Evolutionary conservation across 2,329 filamentous ascomycete genomes (phyloP), one percentile per base, ranked within the genome.

Genomic region (Fusarium fracticaudum): DNA sequence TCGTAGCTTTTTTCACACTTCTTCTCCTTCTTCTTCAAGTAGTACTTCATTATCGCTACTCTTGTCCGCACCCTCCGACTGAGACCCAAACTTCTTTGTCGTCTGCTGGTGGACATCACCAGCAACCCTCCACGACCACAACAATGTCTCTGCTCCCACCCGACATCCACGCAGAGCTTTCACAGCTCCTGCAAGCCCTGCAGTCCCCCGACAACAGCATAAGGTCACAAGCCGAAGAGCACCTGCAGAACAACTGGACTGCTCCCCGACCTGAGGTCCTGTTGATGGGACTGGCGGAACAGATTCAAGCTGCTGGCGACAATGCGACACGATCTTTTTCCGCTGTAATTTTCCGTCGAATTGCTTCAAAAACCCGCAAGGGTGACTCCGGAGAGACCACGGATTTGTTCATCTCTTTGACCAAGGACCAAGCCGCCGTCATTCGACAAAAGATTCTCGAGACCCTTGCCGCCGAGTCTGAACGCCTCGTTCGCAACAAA

Each of bases 271-370:
- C 96, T 41, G 95, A 98, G 79, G 89, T 97, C 77, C 87, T 98
- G 77, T 86, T 99, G 81, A 96, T 98, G 93, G 96, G 95, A 75
- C 86, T 99, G 78, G 95, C 93, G 45, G 96, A 98, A 85, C 96
- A 98, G 85, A 91, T 98, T 77, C 91, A 94, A 79, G 91, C 89
- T 74, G 91, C 93, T n/a, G 89, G 90, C 76, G 91, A 96, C 80
- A 86, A 90, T 76, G 87, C 90, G 95, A 92, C 92, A 69, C 93
- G 96, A 79, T 94, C 95, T 22, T 99, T 98, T 82, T 91, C 95
- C 61, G 94, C 96, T 63, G 94, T 99, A 51, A 92, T 99, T 74
- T 98, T 99, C 85, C 92, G 96, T 79, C 92, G 95, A 80, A 97
- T 98, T 84, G 91, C 96, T 54, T 95, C 93, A 67, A 98, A 97